Base-by-base conservation (phyloP, 192 early-diverging fungal genomes). In the Podila clonocystis region DNA sequence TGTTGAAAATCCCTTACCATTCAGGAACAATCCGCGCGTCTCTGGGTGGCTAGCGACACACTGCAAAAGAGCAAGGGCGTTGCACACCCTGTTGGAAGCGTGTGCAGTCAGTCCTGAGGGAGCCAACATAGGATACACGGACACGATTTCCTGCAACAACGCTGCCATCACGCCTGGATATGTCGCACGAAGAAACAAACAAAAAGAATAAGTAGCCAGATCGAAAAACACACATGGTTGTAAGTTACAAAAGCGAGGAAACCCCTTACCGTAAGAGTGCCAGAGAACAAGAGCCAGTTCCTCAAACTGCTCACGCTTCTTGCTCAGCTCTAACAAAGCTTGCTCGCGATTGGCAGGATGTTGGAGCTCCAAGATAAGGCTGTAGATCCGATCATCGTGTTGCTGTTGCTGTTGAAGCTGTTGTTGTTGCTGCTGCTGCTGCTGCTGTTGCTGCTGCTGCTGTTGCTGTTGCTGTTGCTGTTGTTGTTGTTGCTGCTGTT, bases 261-360 rank as follows among this genome's bases (percentile, higher is more conserved):
- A 9, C 49, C 12, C 26, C 48, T 67, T 85, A 93, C 94, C 97
- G 85, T 94, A 98, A 13, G 96, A 93, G 79, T 99, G 96, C 97
- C 97, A 99, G 72, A 99, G 87, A n/a, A 97, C 94, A 20, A 97
- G 91, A 9, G 97, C 97, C 70, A 99, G 82, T 72, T 99, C 95
- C 22, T 97, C 94, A 79, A 97, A 97, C 73, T 96, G 91, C 83
- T 99, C 97, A 48, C 97, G 86, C 76, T 94, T 94, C 83, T 97
- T 97, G 82, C 93, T 95, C 63, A 99, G 86, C 76, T 99, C 97
- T 6, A 97, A 84, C 55, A 99, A 84, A 13, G 96, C 96, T 72
- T 94, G 93, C 74, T 99, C 97, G n/a, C 97, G 87, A 33, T 85
- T 87, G 30, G 70, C 75, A 1, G 91, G 91, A 66, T 92, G 89